phyloP scores from a whole-genome alignment of 2,329 filamentous ascomycete species.

The Pseudocercospora vitis region DNA sequence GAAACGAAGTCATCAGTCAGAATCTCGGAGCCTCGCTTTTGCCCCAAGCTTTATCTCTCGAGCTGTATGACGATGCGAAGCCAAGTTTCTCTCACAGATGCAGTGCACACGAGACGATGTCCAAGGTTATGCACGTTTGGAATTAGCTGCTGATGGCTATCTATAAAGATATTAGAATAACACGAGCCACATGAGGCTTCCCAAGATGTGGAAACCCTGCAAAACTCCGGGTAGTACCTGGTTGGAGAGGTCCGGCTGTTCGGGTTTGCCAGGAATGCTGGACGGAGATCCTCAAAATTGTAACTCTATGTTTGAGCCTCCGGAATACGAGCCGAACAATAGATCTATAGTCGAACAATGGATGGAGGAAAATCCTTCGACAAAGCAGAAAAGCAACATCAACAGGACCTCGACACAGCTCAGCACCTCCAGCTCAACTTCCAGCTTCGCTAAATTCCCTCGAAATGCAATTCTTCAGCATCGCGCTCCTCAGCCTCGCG shows the following conservation, averaged over 20 bases:
- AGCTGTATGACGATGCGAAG: neutral
- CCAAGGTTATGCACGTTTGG: no score
- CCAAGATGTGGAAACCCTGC: neutral
- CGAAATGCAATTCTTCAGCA: neutral
- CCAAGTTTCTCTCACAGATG: neutral
- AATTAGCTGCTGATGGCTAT: conserved; percentile 2
- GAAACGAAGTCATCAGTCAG: neutral
- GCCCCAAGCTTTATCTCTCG: neutral
- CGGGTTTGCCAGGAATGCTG: neutral
- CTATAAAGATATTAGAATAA: neutral
- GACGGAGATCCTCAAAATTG: neutral
- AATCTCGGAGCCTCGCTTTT: neutral
- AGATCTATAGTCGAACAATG: neutral
- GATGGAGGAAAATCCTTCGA: neutral
- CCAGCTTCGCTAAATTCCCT: neutral
- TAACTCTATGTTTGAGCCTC: conserved; percentile 3
- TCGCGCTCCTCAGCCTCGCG: neutral
- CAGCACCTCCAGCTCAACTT: neutral
- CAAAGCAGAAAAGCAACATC: neutral
- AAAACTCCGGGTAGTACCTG: neutral
- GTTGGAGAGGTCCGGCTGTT: neutral
- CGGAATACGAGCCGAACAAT: neutral
- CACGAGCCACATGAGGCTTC: conserved; percentile 1
- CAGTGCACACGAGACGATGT: neutral
- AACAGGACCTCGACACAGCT: neutral